Evolutionary conservation across 2,329 filamentous ascomycete species (phyloP).

Genomic region (Fusarium buxicola): DNA sequence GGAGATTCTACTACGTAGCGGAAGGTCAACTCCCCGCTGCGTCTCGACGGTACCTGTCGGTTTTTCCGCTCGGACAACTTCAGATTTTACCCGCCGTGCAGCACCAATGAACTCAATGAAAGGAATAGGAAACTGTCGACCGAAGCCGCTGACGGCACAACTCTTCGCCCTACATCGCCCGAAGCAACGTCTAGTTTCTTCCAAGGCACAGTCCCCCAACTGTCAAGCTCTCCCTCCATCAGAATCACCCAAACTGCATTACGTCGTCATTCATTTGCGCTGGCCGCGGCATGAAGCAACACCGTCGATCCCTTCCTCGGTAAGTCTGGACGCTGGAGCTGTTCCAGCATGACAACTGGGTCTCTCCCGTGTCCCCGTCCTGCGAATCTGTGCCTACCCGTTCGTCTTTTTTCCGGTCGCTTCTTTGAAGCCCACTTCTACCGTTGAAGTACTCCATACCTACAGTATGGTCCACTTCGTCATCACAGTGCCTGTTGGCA

Average conservation of each 20-base stretch:
- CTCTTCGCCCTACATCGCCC: conserved; percentile 7
- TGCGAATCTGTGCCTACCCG: conserved; percentile 26
- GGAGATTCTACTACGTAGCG: not conserved
- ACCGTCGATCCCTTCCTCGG: conserved; percentile 40
- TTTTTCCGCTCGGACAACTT: conserved; percentile 16
- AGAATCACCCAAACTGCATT: conserved; percentile 30
- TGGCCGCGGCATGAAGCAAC: conserved; percentile 11
- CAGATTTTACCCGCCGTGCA: conserved; percentile 9
- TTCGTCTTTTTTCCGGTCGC: conserved; percentile 31
- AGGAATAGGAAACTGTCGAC: conserved; percentile 13
- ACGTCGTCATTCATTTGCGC: conserved; percentile 35
- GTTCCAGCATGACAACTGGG: conserved; percentile 34
- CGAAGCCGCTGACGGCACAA: conserved; percentile 38
- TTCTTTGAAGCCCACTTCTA: conserved; percentile 24
- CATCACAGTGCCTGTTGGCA: conserved; percentile 19
- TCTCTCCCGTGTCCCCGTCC: conserved; percentile 27
- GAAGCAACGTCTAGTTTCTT: conserved; percentile 16
- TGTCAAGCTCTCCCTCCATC: conserved; percentile 17
- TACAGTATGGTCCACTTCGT: conserved; percentile 15
- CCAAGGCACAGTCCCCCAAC: conserved; percentile 21
- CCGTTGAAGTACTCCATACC: conserved; percentile 3
- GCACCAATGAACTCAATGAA: conserved; percentile 33
- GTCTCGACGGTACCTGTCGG: not conserved
- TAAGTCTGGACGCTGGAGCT: conserved; percentile 25
- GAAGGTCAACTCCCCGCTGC: conserved; percentile 4